These are phyloP conservation scores for Pseudoneurospora amorphoporcata DNA, from an alignment of 495 filamentous ascomycete species.

Conservation along the genomic window DNA sequence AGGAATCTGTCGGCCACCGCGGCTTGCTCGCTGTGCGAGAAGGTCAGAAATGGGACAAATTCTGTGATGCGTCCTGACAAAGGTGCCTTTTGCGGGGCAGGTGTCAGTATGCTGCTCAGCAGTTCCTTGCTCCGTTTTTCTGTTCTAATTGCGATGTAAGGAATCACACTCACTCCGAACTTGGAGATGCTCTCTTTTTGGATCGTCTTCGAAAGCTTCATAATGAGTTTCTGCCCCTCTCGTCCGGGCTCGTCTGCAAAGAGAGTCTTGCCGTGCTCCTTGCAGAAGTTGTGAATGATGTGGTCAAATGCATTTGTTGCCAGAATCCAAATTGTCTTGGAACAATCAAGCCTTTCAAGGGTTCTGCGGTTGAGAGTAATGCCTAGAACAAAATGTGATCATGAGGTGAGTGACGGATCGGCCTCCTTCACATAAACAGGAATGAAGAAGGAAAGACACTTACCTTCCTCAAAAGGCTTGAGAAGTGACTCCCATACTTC, in stretches of 20 bases:
- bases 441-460: background rate
- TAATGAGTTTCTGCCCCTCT: conserved; percentile 7
- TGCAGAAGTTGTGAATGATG: conserved; percentile 29
- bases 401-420: too few species aligned
- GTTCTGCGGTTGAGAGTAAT: too few species aligned
- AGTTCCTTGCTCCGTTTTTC: too few species aligned
- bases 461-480: conserved; percentile 36
- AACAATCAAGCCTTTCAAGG: conserved; percentile 26
- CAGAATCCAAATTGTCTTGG: conserved; percentile 46
- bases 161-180: conserved; percentile 14
- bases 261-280: conserved; percentile 14
- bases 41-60: conserved; percentile 39
- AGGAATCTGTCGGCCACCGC: conserved; percentile 38
- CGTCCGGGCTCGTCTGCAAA: conserved; percentile 5
- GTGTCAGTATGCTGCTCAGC: background rate
- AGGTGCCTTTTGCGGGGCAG: conserved; percentile 12
- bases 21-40: conserved; percentile 31
- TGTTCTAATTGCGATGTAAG: too few species aligned
- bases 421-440: too few species aligned
- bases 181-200: conserved; percentile 17
- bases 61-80: conserved; percentile 33
- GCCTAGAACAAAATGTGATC: too few species aligned
- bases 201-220: conserved; percentile 20
- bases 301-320: conserved; percentile 40
- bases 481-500: conserved; percentile 34